A percentile compares a stretch with the other conserved stretches of the same genome.
Evolutionary conservation across 352 stramenopile species (phyloP).

Genomic region (Elongisporangium anandrum): DNA sequence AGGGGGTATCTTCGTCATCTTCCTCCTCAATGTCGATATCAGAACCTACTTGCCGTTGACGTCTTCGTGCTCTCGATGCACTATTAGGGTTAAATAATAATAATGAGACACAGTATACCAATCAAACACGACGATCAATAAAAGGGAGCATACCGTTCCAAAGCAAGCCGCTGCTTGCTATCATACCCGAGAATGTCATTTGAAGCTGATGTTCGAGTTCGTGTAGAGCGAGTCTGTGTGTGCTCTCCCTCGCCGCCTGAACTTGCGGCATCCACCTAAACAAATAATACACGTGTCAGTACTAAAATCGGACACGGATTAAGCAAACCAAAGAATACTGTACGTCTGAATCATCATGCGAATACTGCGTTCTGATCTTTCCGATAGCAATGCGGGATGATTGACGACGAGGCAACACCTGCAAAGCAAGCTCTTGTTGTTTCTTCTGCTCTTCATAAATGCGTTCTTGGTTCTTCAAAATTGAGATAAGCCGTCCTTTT

Average conservation of each 20-base stretch:
- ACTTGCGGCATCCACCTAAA: conserved; percentile 4
- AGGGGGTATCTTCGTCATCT: conserved; percentile 18
- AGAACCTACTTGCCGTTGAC: conserved; percentile 33
- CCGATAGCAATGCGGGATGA: conserved; percentile 81
- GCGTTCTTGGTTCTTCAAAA: conserved; percentile 77
- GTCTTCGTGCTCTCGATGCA: conserved; percentile 57
- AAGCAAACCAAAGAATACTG: conserved; percentile 4
- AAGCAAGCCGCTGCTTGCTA: conserved; percentile 36
- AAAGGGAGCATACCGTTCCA: conserved; percentile 46
- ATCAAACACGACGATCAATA: background rate
- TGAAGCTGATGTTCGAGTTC: conserved; percentile 8
- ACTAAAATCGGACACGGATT: background rate
- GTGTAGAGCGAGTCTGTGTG: background rate
- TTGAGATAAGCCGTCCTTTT: conserved; percentile 64
- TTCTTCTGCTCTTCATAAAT: conserved; percentile 55
- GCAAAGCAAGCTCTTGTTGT: conserved; percentile 68
- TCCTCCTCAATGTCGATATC: conserved; percentile 42
- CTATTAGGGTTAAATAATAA: conserved; percentile 22
- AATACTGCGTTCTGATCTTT: conserved; percentile 68
- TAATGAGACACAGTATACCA: background rate
- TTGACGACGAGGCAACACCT: conserved; percentile 72
- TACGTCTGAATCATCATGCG: conserved; percentile 45
- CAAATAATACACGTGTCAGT: background rate
- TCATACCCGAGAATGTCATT: conserved; percentile 11
- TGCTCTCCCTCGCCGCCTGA: conserved; percentile 8